Percentiles rank a stretch among this genome's conserved stretches.
Evolutionary conservation across 2,329 filamentous ascomycete species (phyloP).

Genomic region (Epichloe baconii): DNA sequence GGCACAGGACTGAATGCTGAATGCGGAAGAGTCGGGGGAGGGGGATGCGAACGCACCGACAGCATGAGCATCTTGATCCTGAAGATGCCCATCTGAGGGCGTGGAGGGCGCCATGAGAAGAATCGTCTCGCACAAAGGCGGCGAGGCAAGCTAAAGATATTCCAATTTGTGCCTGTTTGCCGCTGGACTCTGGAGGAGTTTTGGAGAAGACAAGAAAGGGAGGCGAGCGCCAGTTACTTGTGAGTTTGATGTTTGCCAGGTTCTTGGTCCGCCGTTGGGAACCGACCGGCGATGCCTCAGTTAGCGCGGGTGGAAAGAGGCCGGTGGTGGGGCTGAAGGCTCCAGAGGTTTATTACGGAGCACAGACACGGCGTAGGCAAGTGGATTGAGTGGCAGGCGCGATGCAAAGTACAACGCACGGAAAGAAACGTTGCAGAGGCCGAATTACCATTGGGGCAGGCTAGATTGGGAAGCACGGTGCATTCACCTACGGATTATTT

Average conservation of each 20-base stretch:
- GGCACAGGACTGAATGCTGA: background rate
- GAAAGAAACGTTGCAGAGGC: too few species aligned
- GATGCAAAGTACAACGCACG: background rate
- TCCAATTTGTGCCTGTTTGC: background rate
- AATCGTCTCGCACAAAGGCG: background rate
- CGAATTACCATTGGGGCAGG: too few species aligned
- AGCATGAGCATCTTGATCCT: slow-evolving; percentile 5
- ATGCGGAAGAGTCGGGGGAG: slow-evolving; percentile 5
- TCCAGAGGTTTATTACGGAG: background rate
- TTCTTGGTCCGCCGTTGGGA: background rate
- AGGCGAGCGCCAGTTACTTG: background rate
- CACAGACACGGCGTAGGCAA: background rate
- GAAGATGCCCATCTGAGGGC: slow-evolving; percentile 4
- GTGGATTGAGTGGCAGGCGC: too few species aligned
- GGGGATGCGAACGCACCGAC: slow-evolving; percentile 6
- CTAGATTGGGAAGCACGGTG: too few species aligned
- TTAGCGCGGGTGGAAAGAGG: slow-evolving; percentile 1
- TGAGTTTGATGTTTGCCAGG: background rate
- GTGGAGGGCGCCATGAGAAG: slow-evolving; percentile 8
- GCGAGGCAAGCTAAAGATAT: background rate
- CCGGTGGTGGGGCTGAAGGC: slow-evolving; percentile 2
- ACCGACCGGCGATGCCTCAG: slow-evolving; percentile 1
- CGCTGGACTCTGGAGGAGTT: background rate
- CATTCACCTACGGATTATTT: too few species aligned
- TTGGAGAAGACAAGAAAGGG: slow-evolving; percentile 1